phyloP scores from a whole-genome alignment of 2,329 filamentous ascomycete species.

The Chrysoporthe puriensis region DNA sequence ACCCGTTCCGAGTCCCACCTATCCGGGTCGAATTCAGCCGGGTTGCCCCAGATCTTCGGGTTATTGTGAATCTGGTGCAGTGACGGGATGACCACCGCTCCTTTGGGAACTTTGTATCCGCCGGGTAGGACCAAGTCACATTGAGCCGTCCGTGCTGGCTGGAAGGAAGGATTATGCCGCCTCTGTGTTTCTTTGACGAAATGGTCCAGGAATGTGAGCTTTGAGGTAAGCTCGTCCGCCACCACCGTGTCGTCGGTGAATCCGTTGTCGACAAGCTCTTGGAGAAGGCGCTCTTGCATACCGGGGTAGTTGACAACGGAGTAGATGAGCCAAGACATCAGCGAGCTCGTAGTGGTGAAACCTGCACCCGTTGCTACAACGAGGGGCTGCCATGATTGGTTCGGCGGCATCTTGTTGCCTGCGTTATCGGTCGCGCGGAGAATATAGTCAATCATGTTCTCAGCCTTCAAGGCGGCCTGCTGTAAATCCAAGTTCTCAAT shows the following conservation, averaged over 20 bases:
- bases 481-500: conserved; percentile 46
- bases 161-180: conserved; percentile 63
- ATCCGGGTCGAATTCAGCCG: conserved; percentile 60
- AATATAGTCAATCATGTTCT: conserved; percentile 54
- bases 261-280: conserved; percentile 58
- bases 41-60: conserved; percentile 60
- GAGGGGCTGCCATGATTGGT: conserved; percentile 44
- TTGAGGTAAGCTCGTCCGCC: conserved; percentile 51
- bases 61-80: conserved; percentile 59
- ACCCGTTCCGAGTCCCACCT: conserved; percentile 60
- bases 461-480: conserved; percentile 54
- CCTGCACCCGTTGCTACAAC: conserved; percentile 60
- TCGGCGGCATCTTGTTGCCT: conserved; percentile 56
- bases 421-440: conserved; percentile 56
- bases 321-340: conserved; percentile 63
- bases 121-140: conserved; percentile 61
- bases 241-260: conserved; percentile 48
- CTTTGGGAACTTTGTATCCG: conserved; percentile 58
- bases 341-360: conserved; percentile 62
- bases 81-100: conserved; percentile 56
- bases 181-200: conserved; percentile 66
- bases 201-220: conserved; percentile 57
- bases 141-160: conserved; percentile 61
- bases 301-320: conserved; percentile 56
- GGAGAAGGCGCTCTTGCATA: conserved; percentile 59